Evolutionary conservation across 192 early-diverging fungal genomes (phyloP), one percentile per base, ranked within the genome.

Genomic region (Coemansia sp.): DNA sequence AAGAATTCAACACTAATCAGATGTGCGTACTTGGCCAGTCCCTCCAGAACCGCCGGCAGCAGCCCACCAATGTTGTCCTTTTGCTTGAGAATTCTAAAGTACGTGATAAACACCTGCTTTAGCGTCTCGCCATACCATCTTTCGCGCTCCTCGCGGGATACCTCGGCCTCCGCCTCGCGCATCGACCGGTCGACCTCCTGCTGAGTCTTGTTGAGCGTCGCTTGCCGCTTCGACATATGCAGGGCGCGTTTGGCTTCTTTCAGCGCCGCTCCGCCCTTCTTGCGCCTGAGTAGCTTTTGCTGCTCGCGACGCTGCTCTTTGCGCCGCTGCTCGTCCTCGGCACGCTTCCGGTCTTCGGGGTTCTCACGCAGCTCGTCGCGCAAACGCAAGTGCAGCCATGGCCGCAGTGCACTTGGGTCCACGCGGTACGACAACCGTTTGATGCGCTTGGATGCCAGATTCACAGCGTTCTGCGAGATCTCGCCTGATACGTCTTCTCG

Each of bases 1-100:
- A 96, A 98, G 60, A 96, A 96, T 60, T 98, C 95, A 21, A 98
- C 87, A 64, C 90, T 95, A 74, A 98, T 98, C 37, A 98, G 74
- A 74, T 97, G 97, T 11, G 95, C 92, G 82, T 94, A 98, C 62
- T 86, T 83, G 56, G 64, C 75, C 61, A 66, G 63, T 20, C 89
- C 84, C 69, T 88, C 87, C 34, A 88, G 78, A 10, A 88, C 88
- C 5, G 84, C 73, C 15, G 87, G 84, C 15, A 90, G 56, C 38
- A 87, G 76, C n/a, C 65, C 69, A 34, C 72, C 78, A 40, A 91
- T 92, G 52, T 81, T 83, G 17, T 86, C 84, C 42, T 86, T 82
- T 40, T 91, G 88, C 82, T 97, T 96, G 42, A 98, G 83, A 34
- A 98, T 92, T 42, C 95, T 85, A 82, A 98, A 97, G 70, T 97